These are phyloP conservation scores for Acorus gramineus DNA, from an alignment of 106 monocot genomes.

Conservation along the genomic window DNA sequence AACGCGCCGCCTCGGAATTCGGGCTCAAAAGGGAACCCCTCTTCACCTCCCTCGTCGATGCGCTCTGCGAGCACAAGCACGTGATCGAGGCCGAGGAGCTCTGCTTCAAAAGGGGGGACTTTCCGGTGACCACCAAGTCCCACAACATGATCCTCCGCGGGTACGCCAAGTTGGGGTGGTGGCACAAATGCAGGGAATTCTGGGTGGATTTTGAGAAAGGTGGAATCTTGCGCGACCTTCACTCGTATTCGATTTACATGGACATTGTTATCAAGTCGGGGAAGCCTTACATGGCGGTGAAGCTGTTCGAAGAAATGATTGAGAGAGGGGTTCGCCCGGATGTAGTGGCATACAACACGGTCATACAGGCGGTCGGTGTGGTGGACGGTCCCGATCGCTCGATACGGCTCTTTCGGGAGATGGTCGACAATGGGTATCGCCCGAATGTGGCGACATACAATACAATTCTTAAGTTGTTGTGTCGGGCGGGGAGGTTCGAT, in stretches of 20 bases:
- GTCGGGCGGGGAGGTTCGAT: constrained; percentile 49
- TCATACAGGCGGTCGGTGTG: constrained; percentile 51
- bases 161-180: constrained; percentile 60
- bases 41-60: constrained; percentile 61
- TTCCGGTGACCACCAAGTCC: constrained; percentile 51
- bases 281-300: constrained; percentile 66
- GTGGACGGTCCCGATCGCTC: constrained; percentile 49
- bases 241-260: constrained; percentile 83
- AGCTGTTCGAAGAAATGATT: constrained; percentile 57
- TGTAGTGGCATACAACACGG: constrained; percentile 65
- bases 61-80: constrained; percentile 65
- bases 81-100: constrained; percentile 55
- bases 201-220: constrained; percentile 55
- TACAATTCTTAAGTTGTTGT: constrained; percentile 61
- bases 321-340: constrained; percentile 33
- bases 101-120: constrained; percentile 27
- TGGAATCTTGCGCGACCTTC: constrained; percentile 51
- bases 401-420: constrained; percentile 52
- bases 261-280: constrained; percentile 56
- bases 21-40: constrained; percentile 24
- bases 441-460: constrained; percentile 66
- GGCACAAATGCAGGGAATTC: constrained; percentile 37
- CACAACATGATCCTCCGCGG: constrained; percentile 81
- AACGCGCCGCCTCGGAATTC: constrained; percentile 16
- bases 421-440: constrained; percentile 49